Percentiles rank a stretch among this genome's conserved stretches.
These are phyloP conservation scores for Nakataea oryzae DNA, from an alignment of 2,329 filamentous ascomycete genomes.

Conservation along the genomic window DNA sequence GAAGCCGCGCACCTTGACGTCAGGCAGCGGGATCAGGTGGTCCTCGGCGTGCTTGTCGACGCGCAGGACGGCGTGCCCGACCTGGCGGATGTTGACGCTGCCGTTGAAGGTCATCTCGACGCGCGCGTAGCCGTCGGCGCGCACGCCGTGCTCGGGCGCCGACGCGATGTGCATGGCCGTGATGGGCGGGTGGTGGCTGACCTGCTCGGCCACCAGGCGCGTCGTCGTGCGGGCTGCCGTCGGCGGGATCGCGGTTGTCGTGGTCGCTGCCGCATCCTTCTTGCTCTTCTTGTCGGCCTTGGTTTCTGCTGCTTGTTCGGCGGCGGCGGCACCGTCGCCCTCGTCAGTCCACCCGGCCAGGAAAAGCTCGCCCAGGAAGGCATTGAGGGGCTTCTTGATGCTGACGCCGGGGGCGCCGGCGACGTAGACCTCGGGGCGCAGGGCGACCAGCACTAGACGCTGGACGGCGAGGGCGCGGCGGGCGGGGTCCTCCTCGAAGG, in stretches of 20 bases:
- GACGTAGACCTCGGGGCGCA: slow-evolving; percentile 36
- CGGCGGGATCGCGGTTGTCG: slow-evolving; percentile 5
- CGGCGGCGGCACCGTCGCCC: slow-evolving; percentile 6
- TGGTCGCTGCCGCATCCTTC: slow-evolving; percentile 4
- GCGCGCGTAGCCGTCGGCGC: slow-evolving; percentile 37
- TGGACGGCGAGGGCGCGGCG: slow-evolving; percentile 34
- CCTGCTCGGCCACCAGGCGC: slow-evolving; percentile 33
- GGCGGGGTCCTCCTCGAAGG: slow-evolving; percentile 28
- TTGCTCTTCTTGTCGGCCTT: neutral
- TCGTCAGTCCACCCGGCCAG: slow-evolving; percentile 26
- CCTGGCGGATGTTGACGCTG: slow-evolving; percentile 36
- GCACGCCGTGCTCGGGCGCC: slow-evolving; percentile 26
- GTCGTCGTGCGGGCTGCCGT: slow-evolving; percentile 11
- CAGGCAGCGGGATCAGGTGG: slow-evolving; percentile 36
- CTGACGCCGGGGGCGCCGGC: slow-evolving; percentile 31
- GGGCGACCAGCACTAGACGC: slow-evolving; percentile 33
- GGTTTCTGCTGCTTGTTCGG: neutral
- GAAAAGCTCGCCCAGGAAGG: slow-evolving; percentile 41
- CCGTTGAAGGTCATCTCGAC: slow-evolving; percentile 42
- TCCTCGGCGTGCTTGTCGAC: slow-evolving; percentile 38
- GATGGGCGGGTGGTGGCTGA: slow-evolving; percentile 42
- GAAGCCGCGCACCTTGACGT: slow-evolving; percentile 36
- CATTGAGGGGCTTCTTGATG: slow-evolving; percentile 43
- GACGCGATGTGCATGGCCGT: slow-evolving; percentile 39
- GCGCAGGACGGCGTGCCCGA: slow-evolving; percentile 37